Percentiles rank a stretch among this genome's conserved stretches.
Conservation (phyloP, 2,329 filamentous ascomycete species). For the Neofusicoccum parvum region DNA sequence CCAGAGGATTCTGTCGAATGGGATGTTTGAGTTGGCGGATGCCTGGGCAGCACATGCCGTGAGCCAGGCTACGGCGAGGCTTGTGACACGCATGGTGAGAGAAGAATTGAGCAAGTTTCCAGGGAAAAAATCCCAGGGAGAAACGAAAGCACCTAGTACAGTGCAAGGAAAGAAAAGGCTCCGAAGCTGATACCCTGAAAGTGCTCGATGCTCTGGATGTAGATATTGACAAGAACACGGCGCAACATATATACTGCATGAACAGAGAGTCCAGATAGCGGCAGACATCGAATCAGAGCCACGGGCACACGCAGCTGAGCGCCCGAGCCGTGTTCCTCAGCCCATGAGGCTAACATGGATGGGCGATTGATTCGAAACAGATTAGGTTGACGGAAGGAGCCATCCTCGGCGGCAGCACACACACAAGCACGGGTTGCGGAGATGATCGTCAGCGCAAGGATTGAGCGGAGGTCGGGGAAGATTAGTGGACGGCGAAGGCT, state of each 20-base stretch:
- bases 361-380: background rate
- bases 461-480: background rate
- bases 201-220: background rate
- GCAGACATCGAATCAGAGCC: background rate
- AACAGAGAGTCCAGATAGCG: background rate
- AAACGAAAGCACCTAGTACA: background rate
- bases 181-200: background rate
- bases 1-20: slow-evolving; percentile 28
- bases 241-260: background rate
- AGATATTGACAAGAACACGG: background rate
- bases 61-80: slow-evolving; percentile 26
- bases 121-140: background rate
- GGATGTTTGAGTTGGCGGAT: slow-evolving; percentile 16
- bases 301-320: background rate
- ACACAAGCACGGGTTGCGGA: background rate
- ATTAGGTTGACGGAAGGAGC: background rate
- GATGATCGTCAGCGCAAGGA: background rate
- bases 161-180: background rate
- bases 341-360: background rate
- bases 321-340: background rate
- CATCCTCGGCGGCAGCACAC: background rate
- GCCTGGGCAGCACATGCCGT: slow-evolving; percentile 20
- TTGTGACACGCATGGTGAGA: slow-evolving; percentile 25
- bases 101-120: background rate
- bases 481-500: background rate